Base-by-base conservation (phyloP, 805 yeast species). In the Candida jianshihensis region DNA sequence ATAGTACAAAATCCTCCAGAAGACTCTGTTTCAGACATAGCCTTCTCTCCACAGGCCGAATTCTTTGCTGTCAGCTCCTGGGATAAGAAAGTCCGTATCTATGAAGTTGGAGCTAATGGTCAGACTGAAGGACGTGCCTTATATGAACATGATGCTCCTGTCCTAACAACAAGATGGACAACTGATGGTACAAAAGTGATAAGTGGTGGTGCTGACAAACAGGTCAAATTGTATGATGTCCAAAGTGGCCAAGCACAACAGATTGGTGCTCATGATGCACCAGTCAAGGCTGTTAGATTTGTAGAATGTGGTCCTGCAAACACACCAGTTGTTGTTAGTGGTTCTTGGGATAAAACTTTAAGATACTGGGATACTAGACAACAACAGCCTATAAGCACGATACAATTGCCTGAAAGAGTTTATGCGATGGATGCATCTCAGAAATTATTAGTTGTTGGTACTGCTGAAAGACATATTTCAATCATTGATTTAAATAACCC, bases 311-410 rank as follows among this genome's bases (percentile, higher is more conserved):
- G 95, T 0, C 87, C 89, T n/a, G 67, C 79, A 8, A 84, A 83
- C 49, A 74, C 87, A 1, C 68, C 64, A 20, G 85, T 85, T 45
- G 76, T 90, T 19, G 97, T 88, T 4, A 76, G 89, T 30, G 96
- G 95, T 7, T 86, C 96, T 6, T 92, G 97, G 97, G 98, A 92
- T 61, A 88, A 87, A 62, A 87, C 97, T 1, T 63, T 92, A 44
- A 79, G 76, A 56, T 92, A 92, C 61, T 90, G 98, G 98, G 97
- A 92, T 61, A 69, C 84, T 63, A 78, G 97, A 54, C 78, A 79
- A 46, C 83, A 81, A 31, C 80, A 75, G 49, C 92, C 97, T 14
- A 72, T 90, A 16, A 74, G 88, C 15, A 83, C 95, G 4, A 64
- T 92, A 28, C 73, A 74, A 51, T 65, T 92, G 57, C 96, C 97